phyloP scores from a whole-genome alignment of 305 asterid species.

The Fraxinus floribunda region DNA sequence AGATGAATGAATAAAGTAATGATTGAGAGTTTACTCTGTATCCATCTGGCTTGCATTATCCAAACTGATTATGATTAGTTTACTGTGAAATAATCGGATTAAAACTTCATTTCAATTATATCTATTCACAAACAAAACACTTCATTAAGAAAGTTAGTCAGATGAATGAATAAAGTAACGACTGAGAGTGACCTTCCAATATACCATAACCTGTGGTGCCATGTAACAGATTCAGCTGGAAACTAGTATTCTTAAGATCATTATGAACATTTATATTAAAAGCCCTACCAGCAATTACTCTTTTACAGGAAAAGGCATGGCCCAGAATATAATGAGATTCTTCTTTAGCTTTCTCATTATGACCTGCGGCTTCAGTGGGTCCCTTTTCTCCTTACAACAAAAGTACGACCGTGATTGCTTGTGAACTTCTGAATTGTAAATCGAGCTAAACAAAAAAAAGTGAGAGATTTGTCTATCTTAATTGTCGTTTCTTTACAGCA shows the following conservation, averaged over 20 bases:
- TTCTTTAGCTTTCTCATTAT: neutral
- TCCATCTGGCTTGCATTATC: neutral
- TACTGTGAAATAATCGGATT: neutral
- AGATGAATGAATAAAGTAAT: neutral
- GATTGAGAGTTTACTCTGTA: neutral
- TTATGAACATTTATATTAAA: neutral
- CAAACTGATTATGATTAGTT: neutral
- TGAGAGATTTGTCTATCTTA: neutral
- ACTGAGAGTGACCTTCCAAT: neutral
- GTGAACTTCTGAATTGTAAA: neutral
- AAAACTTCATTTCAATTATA: neutral
- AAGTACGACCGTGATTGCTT: neutral
- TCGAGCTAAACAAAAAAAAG: neutral
- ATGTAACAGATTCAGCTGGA: constrained; percentile 2
- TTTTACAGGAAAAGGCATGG: neutral
- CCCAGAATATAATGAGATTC: neutral
- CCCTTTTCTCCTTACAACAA: neutral
- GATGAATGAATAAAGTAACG: neutral
- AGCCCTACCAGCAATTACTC: neutral
- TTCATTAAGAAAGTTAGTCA: neutral
- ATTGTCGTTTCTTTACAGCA: neutral
- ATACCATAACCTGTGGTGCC: neutral
- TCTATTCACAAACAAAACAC: neutral
- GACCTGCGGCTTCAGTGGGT: neutral
- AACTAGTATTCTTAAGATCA: neutral